phyloP scores from a whole-genome alignment of 2,329 filamentous ascomycete genomes.

The Fusarium graminum region DNA sequence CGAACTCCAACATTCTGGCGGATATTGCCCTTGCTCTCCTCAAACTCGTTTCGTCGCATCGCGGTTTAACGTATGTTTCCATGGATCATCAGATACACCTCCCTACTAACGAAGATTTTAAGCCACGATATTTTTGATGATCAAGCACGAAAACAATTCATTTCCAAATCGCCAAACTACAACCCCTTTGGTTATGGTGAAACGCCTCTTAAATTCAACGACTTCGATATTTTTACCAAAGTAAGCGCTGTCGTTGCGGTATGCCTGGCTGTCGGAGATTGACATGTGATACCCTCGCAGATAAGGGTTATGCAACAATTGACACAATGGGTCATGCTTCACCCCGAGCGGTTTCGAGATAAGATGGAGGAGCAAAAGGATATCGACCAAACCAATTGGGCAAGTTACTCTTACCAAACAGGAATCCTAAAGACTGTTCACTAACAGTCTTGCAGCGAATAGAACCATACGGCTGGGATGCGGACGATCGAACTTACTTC shows the following conservation, averaged over 20 bases:
- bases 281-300: conserved; percentile 51
- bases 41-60: conserved; percentile 94
- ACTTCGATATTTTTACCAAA: conserved; percentile 87
- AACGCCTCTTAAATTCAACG: conserved; percentile 77
- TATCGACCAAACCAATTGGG: conserved; percentile 85
- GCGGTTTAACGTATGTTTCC: conserved; percentile 83
- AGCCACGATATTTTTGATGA: conserved; percentile 93
- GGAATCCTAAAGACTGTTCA: not conserved
- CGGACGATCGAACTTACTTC: conserved; percentile 86
- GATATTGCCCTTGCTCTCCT: conserved; percentile 88
- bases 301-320: conserved; percentile 87
- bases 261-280: not conserved
- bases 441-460: conserved; percentile 67
- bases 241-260: conserved; percentile 55
- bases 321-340: conserved; percentile 88
- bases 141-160: conserved; percentile 89
- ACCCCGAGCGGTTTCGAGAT: conserved; percentile 87
- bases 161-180: conserved; percentile 79
- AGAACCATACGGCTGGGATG: conserved; percentile 89
- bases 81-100: not conserved
- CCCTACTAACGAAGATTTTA: conserved; percentile 28
- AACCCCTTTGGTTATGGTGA: conserved; percentile 91
- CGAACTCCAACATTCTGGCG: conserved; percentile 78
- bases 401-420: conserved; percentile 61
- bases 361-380: conserved; percentile 87